A percentile compares a stretch with the other conserved stretches of the same genome.
These are phyloP conservation scores for Przewalskia tangutica DNA, from an alignment of 257 asterid genomes.

Conservation along the genomic window DNA sequence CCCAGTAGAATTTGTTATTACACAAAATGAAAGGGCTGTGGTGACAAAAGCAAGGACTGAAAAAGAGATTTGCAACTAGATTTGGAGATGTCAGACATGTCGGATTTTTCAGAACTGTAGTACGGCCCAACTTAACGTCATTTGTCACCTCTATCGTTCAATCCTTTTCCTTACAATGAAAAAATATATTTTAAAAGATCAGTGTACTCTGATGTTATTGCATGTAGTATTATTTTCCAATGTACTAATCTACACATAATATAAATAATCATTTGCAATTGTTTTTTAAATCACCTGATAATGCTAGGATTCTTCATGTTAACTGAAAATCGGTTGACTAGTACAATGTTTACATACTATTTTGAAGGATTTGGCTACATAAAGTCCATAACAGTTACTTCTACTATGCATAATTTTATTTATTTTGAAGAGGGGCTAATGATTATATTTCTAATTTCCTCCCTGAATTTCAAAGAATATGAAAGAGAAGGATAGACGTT, in stretches of 20 bases:
- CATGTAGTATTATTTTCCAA: background rate
- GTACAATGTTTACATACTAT: too few species aligned
- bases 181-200: background rate
- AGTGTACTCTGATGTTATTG: background rate
- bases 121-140: background rate
- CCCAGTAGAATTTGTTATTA: background rate
- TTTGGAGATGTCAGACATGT: conserved; percentile 14
- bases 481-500: too few species aligned
- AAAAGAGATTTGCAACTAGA: conserved; percentile 3
- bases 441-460: too few species aligned
- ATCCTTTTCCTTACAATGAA: background rate
- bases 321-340: background rate
- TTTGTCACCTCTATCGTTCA: too few species aligned
- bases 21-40: background rate
- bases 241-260: background rate
- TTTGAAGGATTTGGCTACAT: too few species aligned
- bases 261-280: too few species aligned
- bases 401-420: too few species aligned
- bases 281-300: background rate
- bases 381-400: too few species aligned
- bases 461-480: too few species aligned
- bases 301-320: background rate
- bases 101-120: background rate
- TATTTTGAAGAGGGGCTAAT: too few species aligned
- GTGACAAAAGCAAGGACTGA: background rate